Evolutionary conservation across 2,329 filamentous ascomycete species (phyloP).

Genomic region (Escovopsis sp.): DNA sequence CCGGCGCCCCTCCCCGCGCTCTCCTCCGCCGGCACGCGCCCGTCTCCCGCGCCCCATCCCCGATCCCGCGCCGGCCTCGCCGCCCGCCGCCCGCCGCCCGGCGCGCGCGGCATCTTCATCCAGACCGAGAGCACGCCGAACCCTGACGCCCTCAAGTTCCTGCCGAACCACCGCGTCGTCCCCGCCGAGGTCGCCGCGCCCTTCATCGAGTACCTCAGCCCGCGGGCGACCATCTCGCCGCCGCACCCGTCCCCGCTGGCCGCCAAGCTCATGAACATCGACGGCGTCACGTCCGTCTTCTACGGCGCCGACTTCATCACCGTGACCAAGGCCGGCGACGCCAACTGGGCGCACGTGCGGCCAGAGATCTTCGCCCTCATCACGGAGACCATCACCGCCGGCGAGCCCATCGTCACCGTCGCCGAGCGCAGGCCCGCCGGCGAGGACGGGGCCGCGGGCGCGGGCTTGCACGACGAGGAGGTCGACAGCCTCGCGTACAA

Average conservation of each 20-base stretch:
- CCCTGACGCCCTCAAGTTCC: constrained; percentile 89
- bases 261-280: constrained; percentile 78
- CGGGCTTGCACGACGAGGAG: constrained; percentile 23
- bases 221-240: constrained; percentile 73
- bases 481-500: constrained; percentile 64
- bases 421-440: constrained; percentile 45
- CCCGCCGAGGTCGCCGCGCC: constrained; percentile 57
- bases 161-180: constrained; percentile 76
- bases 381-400: constrained; percentile 77
- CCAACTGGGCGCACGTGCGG: constrained; percentile 87
- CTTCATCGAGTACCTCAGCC: constrained; percentile 84
- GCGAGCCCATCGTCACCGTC: constrained; percentile 65
- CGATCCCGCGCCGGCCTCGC: constrained; percentile 13
- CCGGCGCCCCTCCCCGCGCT: constrained; percentile 8
- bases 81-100: constrained; percentile 14
- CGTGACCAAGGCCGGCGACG: constrained; percentile 76
- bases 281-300: constrained; percentile 89
- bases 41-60: neutral
- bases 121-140: constrained; percentile 94
- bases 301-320: constrained; percentile 95
- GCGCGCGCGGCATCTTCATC: constrained; percentile 76
- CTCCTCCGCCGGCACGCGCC: constrained; percentile 4
- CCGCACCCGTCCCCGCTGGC: constrained; percentile 87
- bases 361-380: constrained; percentile 93
- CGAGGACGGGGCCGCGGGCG: constrained; percentile 29